Percentiles rank a stretch among this genome's conserved stretches.
These are phyloP conservation scores for Exophiala calicioides DNA, from an alignment of 2,329 filamentous ascomycete genomes.

Conservation along the genomic window DNA sequence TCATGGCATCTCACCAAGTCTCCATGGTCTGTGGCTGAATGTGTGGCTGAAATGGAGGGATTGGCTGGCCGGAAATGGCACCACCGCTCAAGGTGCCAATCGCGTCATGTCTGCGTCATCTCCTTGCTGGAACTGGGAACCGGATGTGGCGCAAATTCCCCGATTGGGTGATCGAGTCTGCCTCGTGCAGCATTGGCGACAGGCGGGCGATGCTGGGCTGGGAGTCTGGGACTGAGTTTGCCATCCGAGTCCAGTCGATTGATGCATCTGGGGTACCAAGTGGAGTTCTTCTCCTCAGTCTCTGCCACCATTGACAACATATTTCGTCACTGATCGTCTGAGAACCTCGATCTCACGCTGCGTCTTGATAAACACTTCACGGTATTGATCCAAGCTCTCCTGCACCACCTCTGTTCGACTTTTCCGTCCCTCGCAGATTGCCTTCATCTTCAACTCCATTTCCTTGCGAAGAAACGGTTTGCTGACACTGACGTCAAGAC, in stretches of 20 bases:
- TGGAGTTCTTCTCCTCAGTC: too few species aligned
- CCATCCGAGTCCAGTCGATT: neutral
- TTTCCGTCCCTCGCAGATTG: constrained; percentile 85
- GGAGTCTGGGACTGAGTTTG: too few species aligned
- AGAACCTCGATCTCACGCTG: constrained; percentile 69
- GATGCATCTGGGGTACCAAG: too few species aligned
- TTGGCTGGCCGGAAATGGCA: constrained; percentile 5
- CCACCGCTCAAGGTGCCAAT: constrained; percentile 10
- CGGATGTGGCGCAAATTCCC: too few species aligned
- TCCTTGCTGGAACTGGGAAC: neutral
- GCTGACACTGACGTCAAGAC: constrained; percentile 85
- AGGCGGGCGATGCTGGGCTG: too few species aligned
- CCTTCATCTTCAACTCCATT: constrained; percentile 97
- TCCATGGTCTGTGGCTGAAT: too few species aligned
- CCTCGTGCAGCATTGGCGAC: too few species aligned
- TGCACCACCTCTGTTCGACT: constrained; percentile 73
- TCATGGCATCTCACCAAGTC: too few species aligned
- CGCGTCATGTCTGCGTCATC: constrained; percentile 23
- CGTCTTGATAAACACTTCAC: constrained; percentile 80
- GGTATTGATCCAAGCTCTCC: constrained; percentile 84
- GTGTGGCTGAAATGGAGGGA: constrained; percentile 18
- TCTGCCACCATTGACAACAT: constrained; percentile 48
- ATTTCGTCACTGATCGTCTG: constrained; percentile 60
- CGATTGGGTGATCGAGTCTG: too few species aligned
- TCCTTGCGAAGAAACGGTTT: constrained; percentile 97